Evolutionary conservation across 2,329 filamentous ascomycete genomes (phyloP), one percentile per base, ranked within the genome.

Genomic region (Xylariaceae sp.): DNA sequence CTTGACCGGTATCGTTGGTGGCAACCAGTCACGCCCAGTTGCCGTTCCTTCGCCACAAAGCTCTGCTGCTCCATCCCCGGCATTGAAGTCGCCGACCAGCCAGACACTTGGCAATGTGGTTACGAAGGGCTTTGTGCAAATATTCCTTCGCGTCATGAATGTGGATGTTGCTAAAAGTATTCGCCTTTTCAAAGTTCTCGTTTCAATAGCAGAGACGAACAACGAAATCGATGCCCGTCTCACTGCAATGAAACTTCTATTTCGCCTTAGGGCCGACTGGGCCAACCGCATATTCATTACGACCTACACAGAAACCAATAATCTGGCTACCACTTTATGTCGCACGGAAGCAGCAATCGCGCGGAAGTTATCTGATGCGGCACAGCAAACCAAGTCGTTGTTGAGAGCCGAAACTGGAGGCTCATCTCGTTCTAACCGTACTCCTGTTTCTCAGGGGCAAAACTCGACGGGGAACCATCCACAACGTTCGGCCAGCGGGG

Each of bases 251-350:
- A 91, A 90, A 68, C 75, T 93, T 49, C 77, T 97, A 1, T 93
- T 95, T 71, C 85, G 92, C 49, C 77, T 97, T 35, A 84, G 92
- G 60, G 90, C 91, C 18, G 91, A 96, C 73, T 90, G 88, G 71
- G 85, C 88, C 8, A 85, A 92, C 65, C 83, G 87, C 50, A 82
- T 97, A 3, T 90, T 88, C 59, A 77, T 96, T 56, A 85, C 85
- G 6, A 75, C 83, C 39, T 82, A 84, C 35, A 84, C 88, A 1
- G 90, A 96, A 70, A 88, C 86, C 34, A 84, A 88, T 64, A 85
- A 84, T 56, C 77, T 96, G 23, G 90, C 92, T 34, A 81, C 85
- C 13, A 81, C 87, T 5, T 76, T 96, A 8, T 88, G 85, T 66
- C 86, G 91, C 44, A 86, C 82, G 0, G 80, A 83, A 61, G 76